Base-by-base conservation (phyloP, 176 grass and related monocot species). In the Avena sativa region DNA sequence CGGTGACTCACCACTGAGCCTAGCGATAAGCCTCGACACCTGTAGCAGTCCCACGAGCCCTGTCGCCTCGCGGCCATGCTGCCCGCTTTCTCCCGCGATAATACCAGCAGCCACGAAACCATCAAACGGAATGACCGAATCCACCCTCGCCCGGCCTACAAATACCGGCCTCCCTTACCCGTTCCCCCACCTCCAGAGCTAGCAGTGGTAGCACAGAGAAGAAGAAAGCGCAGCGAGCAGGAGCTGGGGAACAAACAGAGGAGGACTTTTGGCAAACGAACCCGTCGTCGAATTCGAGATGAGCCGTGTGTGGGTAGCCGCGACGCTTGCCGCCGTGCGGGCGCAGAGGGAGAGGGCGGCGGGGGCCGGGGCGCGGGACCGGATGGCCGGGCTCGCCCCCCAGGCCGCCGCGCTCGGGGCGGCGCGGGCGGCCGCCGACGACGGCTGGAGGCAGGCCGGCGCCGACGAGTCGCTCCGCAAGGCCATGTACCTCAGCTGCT, bases 401-500 rank as follows among this genome's bases (percentile, higher is more conserved):
- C 82, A 83, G 74, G 79, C 57, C 0, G 70, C 85, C 9, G 81
- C 84, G 75, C 75, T 86, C 32, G 81, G 59, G n/a, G 76, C 50
- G n/a, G 89, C 89, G 59, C 86, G 89, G 57, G 86, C 78, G 79
- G 83, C 51, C 74, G 43, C 74, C 38, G 92, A 77, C 72, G 83
- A 83, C 61, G 83, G 83, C 65, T 77, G 78, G 74, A 86, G 74
- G 86, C 78, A 61, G 82, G 89, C 92, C 74, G 83, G 47, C 87
- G 84, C 86, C 73, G 92, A 93, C 71, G 92, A 94, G 78, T 94
- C 92, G 81, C 89, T 94, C 63, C 89, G 92, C 80, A 87, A 57
- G 80, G 89, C 87, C 87, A 89, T 94, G 89, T 94, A 91, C 79
- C 40, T 97, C 74, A 95, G 87, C 79, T 97, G 92, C 86, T 97